A percentile compares a stretch with the other conserved stretches of the same genome.
These are phyloP conservation scores for Lentinula sp. DNA, from an alignment of 768 basidiomycete genomes.

Conservation along the genomic window DNA sequence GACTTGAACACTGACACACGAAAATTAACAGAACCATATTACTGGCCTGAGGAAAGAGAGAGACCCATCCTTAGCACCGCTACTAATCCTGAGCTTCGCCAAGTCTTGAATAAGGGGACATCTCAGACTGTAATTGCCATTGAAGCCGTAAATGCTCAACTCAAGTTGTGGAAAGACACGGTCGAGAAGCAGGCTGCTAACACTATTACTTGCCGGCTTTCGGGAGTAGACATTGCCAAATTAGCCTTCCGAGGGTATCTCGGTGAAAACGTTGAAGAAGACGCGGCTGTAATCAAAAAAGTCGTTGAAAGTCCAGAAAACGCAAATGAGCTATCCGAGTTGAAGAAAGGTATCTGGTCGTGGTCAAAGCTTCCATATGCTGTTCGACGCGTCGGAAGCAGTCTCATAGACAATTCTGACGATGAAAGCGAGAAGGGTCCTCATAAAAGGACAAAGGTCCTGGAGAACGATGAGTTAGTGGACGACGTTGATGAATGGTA, in stretches of 20 bases:
- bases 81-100: neutral
- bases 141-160: neutral
- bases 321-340: too few species aligned
- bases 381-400: neutral
- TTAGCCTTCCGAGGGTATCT: neutral
- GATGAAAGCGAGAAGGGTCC: neutral
- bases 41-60: neutral
- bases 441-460: conserved; percentile 6
- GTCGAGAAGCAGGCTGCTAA: neutral
- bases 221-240: neutral
- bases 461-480: conserved; percentile 10
- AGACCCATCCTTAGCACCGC: conserved; percentile 5
- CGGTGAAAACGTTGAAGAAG: neutral
- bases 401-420: neutral
- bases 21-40: neutral
- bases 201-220: neutral
- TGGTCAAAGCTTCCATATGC: neutral
- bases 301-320: neutral
- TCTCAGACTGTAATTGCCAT: neutral
- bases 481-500: conserved; percentile 13
- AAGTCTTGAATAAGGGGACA: neutral
- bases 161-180: neutral
- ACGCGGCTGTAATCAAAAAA: neutral
- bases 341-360: neutral
- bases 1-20: neutral